Percentiles rank a stretch among this genome's conserved stretches.
These are phyloP conservation scores for Aureobasidium musti DNA, from an alignment of 2,329 filamentous ascomycete genomes.

Conservation along the genomic window DNA sequence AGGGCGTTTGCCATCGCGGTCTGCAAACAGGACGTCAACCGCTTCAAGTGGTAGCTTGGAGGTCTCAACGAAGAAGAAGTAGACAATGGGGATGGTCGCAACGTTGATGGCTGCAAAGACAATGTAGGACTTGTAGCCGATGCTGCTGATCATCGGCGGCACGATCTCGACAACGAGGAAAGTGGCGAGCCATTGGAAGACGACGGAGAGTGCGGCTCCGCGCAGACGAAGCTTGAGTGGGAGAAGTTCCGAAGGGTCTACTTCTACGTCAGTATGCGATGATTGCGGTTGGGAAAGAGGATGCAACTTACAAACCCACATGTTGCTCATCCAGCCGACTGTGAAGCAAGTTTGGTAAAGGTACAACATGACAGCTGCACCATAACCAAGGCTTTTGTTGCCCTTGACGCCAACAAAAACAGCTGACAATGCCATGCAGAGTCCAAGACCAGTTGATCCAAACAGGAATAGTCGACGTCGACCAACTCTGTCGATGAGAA, in stretches of 20 bases:
- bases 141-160: conserved; percentile 49
- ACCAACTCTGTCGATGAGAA: conserved; percentile 40
- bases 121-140: conserved; percentile 58
- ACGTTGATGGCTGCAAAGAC: conserved; percentile 65
- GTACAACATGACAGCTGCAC: conserved; percentile 44
- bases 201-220: conserved; percentile 35
- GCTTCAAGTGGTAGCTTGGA: conserved; percentile 28
- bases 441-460: conserved; percentile 34
- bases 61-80: conserved; percentile 49
- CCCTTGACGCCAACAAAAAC: conserved; percentile 32
- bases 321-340: conserved; percentile 35
- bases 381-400: conserved; percentile 33
- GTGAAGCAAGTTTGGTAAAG: conserved; percentile 45
- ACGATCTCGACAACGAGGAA: conserved; percentile 38
- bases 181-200: conserved; percentile 37
- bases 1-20: conserved; percentile 17
- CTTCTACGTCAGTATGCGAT: background rate
- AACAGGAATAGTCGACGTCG: conserved; percentile 38
- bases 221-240: conserved; percentile 34
- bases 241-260: conserved; percentile 34
- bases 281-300: background rate
- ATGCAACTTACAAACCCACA: conserved; percentile 32
- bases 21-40: conserved; percentile 31
- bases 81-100: conserved; percentile 55
- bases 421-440: conserved; percentile 34